A percentile compares a stretch with the other conserved stretches of the same genome.
These are phyloP conservation scores for Cucurbita maxima DNA, from an alignment of 306 rosid species.

Conservation along the genomic window DNA sequence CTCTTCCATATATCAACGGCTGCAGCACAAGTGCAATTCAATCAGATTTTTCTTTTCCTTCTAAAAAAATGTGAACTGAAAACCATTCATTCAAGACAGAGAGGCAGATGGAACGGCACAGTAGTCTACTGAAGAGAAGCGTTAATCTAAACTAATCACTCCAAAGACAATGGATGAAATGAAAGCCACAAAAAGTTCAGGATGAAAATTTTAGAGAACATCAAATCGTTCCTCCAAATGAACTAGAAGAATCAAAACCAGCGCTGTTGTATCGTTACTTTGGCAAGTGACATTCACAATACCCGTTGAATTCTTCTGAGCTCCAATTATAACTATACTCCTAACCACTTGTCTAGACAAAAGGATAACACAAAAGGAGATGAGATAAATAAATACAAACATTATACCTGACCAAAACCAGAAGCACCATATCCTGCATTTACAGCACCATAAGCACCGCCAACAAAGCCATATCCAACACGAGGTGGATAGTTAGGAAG, in stretches of 20 bases:
- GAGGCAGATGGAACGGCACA: not conserved
- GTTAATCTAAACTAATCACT: not conserved
- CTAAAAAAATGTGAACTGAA: not conserved
- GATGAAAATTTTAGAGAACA: not conserved
- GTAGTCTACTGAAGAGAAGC: not conserved
- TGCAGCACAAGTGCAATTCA: conserved; percentile 23
- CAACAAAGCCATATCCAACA: conserved; percentile 56
- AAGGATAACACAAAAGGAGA: not conserved
- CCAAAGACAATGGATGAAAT: not conserved
- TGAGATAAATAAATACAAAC: not conserved
- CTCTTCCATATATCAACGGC: conserved; percentile 80
- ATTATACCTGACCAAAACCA: conserved; percentile 62
- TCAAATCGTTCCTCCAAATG: not conserved
- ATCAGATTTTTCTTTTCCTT: not conserved
- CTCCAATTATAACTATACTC: not conserved
- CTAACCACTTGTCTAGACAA: not conserved
- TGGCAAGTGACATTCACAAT: not conserved
- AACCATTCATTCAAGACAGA: not conserved
- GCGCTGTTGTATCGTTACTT: not conserved
- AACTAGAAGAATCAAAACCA: not conserved
- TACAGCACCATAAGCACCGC: conserved; percentile 66
- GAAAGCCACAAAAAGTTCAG: not conserved
- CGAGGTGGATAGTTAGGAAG: conserved; percentile 77
- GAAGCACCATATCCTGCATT: conserved; percentile 59
- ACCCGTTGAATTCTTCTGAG: not conserved